Evolutionary conservation across 805 yeast species (phyloP).

Genomic region (Vanderwaltozyma verrucispora): DNA sequence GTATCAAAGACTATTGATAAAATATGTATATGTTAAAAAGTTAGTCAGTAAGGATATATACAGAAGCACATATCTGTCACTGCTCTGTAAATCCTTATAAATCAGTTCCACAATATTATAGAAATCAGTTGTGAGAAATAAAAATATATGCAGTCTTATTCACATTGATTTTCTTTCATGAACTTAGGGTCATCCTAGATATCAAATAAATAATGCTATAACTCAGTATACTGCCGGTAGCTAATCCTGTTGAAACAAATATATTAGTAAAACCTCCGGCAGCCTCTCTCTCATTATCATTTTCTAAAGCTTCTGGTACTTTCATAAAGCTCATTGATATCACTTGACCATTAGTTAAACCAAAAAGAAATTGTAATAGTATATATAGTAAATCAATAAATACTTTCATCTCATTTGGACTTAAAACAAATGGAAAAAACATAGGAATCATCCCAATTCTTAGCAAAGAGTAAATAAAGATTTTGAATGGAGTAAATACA

Average conservation of each 20-base stretch:
- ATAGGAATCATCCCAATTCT: constrained; percentile 60
- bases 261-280: constrained; percentile 91
- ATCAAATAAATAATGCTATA: constrained; percentile 31
- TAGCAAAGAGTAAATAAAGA: constrained; percentile 44
- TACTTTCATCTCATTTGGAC: constrained; percentile 5
- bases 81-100: no score
- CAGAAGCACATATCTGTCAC: no score
- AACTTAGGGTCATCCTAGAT: background rate
- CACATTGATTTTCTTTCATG: no score
- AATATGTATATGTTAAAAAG: no score
- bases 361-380: constrained; percentile 63
- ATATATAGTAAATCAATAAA: constrained; percentile 52
- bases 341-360: constrained; percentile 80
- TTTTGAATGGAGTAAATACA: constrained; percentile 18
- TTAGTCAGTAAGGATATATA: no score
- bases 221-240: constrained; percentile 68
- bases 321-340: constrained; percentile 72
- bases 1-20: no score
- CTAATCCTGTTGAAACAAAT: constrained; percentile 66
- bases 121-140: no score
- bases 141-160: no score
- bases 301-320: constrained; percentile 48
- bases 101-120: no score
- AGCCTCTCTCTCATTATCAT: constrained; percentile 68
- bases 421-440: constrained; percentile 49